These are phyloP conservation scores for Trichophyton rubrum DNA, from an alignment of 2,329 filamentous ascomycete genomes.

Conservation along the genomic window DNA sequence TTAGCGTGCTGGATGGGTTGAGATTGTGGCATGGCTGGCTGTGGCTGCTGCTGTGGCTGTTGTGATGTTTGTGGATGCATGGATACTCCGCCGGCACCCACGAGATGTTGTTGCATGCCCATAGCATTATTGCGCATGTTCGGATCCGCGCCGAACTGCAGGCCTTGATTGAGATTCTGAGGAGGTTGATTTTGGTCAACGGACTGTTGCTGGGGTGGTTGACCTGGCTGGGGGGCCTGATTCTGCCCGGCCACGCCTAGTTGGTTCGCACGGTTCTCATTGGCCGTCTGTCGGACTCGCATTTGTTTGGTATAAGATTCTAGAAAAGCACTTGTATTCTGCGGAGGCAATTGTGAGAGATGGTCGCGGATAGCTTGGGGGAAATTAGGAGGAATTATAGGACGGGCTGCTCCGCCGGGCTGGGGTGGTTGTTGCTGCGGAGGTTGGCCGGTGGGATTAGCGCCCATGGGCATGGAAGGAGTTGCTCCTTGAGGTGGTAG, in stretches of 20 bases:
- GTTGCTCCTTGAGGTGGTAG: conserved; percentile 30
- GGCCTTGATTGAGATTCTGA: conserved; percentile 21
- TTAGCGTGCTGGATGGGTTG: conserved; percentile 12
- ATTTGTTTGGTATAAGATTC: conserved; percentile 23
- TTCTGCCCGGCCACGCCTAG: background rate
- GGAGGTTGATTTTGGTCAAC: conserved; percentile 21
- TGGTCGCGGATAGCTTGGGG: conserved; percentile 26
- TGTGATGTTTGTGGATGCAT: conserved; percentile 7
- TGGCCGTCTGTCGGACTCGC: conserved; percentile 12
- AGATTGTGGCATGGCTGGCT: conserved; percentile 1
- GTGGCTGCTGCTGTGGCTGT: background rate
- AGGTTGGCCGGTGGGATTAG: conserved; percentile 28
- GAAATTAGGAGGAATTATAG: conserved; percentile 24
- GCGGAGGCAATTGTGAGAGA: conserved; percentile 24
- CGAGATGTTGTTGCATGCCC: conserved; percentile 24
- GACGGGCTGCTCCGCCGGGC: conserved; percentile 17
- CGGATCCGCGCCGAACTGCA: conserved; percentile 23
- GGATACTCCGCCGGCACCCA: conserved; percentile 18
- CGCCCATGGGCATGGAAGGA: conserved; percentile 34
- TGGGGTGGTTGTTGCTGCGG: conserved; percentile 25
- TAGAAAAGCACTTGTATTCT: conserved; percentile 26
- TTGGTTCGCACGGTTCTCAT: background rate
- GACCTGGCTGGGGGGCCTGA: background rate
- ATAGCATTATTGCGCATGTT: conserved; percentile 26
- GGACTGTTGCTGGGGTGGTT: conserved; percentile 15